phyloP scores from a whole-genome alignment of 2,329 filamentous ascomycete genomes.

The Onygenales sp. region DNA sequence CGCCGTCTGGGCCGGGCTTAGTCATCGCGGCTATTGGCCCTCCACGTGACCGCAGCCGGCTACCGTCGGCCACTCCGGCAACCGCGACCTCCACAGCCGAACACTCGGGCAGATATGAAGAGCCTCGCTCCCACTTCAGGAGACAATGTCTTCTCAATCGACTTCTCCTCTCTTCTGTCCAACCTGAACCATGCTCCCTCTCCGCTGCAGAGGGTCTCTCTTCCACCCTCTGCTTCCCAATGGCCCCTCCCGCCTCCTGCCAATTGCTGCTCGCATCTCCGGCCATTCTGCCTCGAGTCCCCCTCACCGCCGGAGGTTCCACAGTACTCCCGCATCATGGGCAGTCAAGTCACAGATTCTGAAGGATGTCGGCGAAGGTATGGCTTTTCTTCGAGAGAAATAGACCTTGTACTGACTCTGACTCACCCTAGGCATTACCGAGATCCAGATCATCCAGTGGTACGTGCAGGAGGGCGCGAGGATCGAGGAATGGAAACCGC shows the following conservation, averaged over 20 bases:
- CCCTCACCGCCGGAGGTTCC: conserved; percentile 24
- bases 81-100: not conserved
- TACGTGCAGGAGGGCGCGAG: conserved; percentile 92
- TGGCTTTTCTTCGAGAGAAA: conserved; percentile 24
- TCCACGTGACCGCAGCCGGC: too few relatives aligned
- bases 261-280: conserved; percentile 18
- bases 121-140: not conserved
- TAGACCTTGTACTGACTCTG: conserved; percentile 1
- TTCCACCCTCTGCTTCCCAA: conserved; percentile 18
- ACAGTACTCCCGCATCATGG: conserved; percentile 23
- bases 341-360: conserved; percentile 30
- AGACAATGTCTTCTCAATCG: not conserved
- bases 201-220: conserved; percentile 22
- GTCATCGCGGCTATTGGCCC: too few relatives aligned
- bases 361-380: conserved; percentile 36
- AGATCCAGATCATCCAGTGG: conserved; percentile 99
- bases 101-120: not conserved
- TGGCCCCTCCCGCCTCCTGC: conserved; percentile 17
- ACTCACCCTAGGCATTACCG: conserved; percentile 65
- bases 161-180: not conserved
- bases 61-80: too few relatives aligned
- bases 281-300: conserved; percentile 4
- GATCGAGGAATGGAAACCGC: conserved; percentile 94
- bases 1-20: too few relatives aligned
- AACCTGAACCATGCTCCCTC: conserved; percentile 8